phyloP scores from a whole-genome alignment of 1,139 yeast species.

The Citeromyces hawaiiensis region DNA sequence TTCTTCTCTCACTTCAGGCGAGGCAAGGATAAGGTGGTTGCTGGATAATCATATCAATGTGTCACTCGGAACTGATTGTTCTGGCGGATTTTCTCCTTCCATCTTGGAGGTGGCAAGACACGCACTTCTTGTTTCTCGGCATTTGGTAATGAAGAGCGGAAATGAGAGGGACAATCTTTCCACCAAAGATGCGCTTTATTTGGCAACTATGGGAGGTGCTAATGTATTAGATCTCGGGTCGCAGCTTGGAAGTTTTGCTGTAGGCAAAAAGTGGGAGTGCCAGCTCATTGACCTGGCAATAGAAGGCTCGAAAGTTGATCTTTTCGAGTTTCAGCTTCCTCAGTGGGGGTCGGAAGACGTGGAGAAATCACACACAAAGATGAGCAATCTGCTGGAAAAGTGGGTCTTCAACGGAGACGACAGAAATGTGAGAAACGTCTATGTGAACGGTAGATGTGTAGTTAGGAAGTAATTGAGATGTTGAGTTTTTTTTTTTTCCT shows the following conservation, averaged over 20 bases:
- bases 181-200: constrained; percentile 57
- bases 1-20: constrained; percentile 81
- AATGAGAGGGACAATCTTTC: constrained; percentile 37
- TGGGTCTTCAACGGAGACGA: constrained; percentile 96
- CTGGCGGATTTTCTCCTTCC: constrained; percentile 87
- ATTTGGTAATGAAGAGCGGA: constrained; percentile 49
- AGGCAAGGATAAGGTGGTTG: constrained; percentile 68
- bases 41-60: constrained; percentile 60
- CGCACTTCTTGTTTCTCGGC: constrained; percentile 75
- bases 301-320: constrained; percentile 49
- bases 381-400: constrained; percentile 54
- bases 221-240: constrained; percentile 48
- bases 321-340: constrained; percentile 55
- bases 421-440: constrained; percentile 67
- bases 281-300: constrained; percentile 57
- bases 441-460: constrained; percentile 70
- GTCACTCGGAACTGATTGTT: constrained; percentile 81
- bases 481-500: too few species aligned
- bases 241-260: constrained; percentile 54
- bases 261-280: constrained; percentile 75
- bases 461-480: too few species aligned
- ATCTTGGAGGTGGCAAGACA: constrained; percentile 67
- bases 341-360: constrained; percentile 15
- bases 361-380: constrained; percentile 12
- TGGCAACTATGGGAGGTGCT: constrained; percentile 91